These are phyloP conservation scores for Neonothopanus nambi DNA, from an alignment of 1,284 basidiomycete species.

Conservation along the genomic window DNA sequence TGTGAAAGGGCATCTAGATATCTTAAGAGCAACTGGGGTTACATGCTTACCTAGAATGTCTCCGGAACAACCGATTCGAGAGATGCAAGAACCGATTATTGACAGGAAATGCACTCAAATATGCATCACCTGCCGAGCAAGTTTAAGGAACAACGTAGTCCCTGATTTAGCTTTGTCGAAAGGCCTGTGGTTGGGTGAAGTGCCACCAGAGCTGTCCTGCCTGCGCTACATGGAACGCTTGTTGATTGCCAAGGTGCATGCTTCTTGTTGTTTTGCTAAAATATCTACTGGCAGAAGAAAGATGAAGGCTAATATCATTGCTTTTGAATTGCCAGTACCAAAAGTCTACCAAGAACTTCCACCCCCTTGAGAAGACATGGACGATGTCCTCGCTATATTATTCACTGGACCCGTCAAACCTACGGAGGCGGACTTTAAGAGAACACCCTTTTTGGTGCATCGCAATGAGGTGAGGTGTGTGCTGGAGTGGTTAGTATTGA, in stretches of 20 bases:
- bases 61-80: neutral
- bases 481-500: slow-evolving; percentile 31
- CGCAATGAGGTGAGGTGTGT: slow-evolving; percentile 23
- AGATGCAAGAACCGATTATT: slow-evolving; percentile 18
- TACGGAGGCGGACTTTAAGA: slow-evolving; percentile 20
- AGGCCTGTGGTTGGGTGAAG: slow-evolving; percentile 38
- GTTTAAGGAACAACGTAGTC: slow-evolving; percentile 21
- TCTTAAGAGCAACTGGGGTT: neutral
- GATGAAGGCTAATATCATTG: slow-evolving; percentile 27
- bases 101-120: slow-evolving; percentile 18
- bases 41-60: neutral
- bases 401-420: slow-evolving; percentile 1
- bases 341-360: slow-evolving; percentile 26
- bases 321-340: slow-evolving; percentile 28
- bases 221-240: slow-evolving; percentile 27
- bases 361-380: neutral
- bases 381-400: slow-evolving; percentile 8
- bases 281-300: slow-evolving; percentile 21
- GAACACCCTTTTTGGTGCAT: slow-evolving; percentile 27
- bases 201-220: slow-evolving; percentile 28
- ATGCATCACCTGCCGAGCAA: slow-evolving; percentile 17
- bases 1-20: slow-evolving; percentile 18
- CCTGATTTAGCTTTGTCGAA: slow-evolving; percentile 34
- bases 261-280: slow-evolving; percentile 10
- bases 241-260: slow-evolving; percentile 15